Evolutionary conservation across 2,329 filamentous ascomycete species (phyloP).

Genomic region (Onygena corvina): DNA sequence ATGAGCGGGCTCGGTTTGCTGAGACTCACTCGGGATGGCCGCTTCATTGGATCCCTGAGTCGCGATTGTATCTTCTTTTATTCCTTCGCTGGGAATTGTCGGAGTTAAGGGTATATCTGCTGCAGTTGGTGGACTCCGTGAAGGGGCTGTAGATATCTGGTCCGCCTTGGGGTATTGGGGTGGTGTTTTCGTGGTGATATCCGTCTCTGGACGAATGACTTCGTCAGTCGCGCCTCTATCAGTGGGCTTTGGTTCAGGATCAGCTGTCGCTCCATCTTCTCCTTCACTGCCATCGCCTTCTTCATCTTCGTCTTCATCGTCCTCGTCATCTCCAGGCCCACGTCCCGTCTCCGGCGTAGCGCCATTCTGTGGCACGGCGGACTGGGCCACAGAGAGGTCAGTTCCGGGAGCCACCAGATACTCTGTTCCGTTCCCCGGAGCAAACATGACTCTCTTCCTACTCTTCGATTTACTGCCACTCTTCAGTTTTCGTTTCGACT

Average conservation of each 20-base stretch:
- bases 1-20: not conserved
- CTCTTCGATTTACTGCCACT: slow-evolving; percentile 60
- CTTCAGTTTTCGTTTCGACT: slow-evolving; percentile 68
- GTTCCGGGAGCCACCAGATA: slow-evolving; percentile 31
- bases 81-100: not conserved
- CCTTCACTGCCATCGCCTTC: slow-evolving; percentile 41
- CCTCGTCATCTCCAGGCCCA: slow-evolving; percentile 38
- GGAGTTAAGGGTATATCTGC: slow-evolving; percentile 5
- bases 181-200: not conserved
- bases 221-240: slow-evolving; percentile 23
- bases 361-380: slow-evolving; percentile 18
- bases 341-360: slow-evolving; percentile 30
- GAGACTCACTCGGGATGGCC: not conserved
- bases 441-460: slow-evolving; percentile 58
- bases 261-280: slow-evolving; percentile 39
- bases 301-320: slow-evolving; percentile 36
- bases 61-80: slow-evolving; percentile 11
- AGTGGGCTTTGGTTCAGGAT: slow-evolving; percentile 33
- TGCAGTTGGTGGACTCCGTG: not conserved
- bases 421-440: slow-evolving; percentile 33
- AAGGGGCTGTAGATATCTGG: not conserved
- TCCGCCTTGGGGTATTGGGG: not conserved
- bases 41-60: not conserved
- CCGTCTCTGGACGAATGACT: slow-evolving; percentile 17
- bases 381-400: slow-evolving; percentile 23